phyloP scores from a whole-genome alignment of 257 asterid species.

The Forsythia viridissima region DNA sequence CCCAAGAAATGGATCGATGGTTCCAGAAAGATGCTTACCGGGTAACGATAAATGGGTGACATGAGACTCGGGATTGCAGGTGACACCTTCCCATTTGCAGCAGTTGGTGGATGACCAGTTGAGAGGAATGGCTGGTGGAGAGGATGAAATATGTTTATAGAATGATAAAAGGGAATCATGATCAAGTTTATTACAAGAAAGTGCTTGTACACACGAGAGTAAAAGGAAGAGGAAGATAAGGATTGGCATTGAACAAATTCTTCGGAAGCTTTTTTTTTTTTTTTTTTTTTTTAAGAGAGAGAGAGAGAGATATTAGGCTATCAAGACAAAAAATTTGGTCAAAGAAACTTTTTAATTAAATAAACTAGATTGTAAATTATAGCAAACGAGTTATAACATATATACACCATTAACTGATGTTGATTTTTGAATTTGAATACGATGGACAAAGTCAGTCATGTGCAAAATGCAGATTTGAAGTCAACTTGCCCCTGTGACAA shows the following conservation, averaged over 20 bases:
- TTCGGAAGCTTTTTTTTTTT: too few relatives aligned
- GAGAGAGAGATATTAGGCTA: too few relatives aligned
- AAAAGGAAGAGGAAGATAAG: background rate
- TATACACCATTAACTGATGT: too few relatives aligned
- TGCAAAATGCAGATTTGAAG: too few relatives aligned
- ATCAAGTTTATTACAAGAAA: background rate
- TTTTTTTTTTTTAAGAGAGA: too few relatives aligned
- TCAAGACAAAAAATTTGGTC: too few relatives aligned
- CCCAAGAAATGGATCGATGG: background rate
- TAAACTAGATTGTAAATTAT: too few relatives aligned
- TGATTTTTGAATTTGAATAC: too few relatives aligned
- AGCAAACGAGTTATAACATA: too few relatives aligned
- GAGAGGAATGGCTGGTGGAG: background rate
- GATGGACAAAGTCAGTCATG: too few relatives aligned
- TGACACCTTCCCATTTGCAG: slow-evolving; percentile 1
- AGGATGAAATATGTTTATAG: background rate
- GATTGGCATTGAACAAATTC: background rate
- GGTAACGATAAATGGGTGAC: background rate
- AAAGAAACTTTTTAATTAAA: too few relatives aligned
- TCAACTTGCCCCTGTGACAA: too few relatives aligned
- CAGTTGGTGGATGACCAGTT: slow-evolving; percentile 1
- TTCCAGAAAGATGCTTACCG: background rate
- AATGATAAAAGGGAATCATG: background rate
- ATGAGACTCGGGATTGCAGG: background rate
- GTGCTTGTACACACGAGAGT: background rate